Percentiles rank a stretch among this genome's conserved stretches.
phyloP scores from a whole-genome alignment of 768 basidiomycete species.

The Tephrocybe sp. region DNA sequence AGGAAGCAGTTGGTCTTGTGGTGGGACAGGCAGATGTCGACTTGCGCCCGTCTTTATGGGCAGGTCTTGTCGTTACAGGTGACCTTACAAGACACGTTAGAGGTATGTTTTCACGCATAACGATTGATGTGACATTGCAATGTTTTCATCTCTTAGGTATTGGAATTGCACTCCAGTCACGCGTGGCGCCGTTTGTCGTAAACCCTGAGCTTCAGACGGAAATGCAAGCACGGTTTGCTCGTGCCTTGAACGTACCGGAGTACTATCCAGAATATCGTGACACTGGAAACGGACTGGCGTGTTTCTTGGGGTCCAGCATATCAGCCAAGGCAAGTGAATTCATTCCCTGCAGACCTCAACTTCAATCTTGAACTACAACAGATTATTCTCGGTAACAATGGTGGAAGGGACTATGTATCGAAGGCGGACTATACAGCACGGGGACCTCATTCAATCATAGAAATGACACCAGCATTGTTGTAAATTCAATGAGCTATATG shows the following conservation, averaged over 20 bases:
- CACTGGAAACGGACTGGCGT: conserved; percentile 77
- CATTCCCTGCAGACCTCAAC: not conserved
- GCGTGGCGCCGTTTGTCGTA: conserved; percentile 61
- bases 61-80: conserved; percentile 80
- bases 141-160: conserved; percentile 44
- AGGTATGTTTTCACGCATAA: conserved; percentile 41
- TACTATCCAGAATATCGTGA: conserved; percentile 92
- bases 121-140: conserved; percentile 1
- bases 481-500: conserved; percentile 26
- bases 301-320: conserved; percentile 81
- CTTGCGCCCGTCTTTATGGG: conserved; percentile 72
- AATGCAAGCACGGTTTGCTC: conserved; percentile 65
- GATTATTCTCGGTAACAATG: conserved; percentile 74
- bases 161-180: conserved; percentile 67
- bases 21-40: conserved; percentile 63
- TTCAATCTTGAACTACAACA: conserved; percentile 25
- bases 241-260: conserved; percentile 72
- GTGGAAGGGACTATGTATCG: conserved; percentile 70
- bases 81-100: conserved; percentile 70
- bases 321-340: conserved; percentile 78
- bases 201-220: conserved; percentile 69
- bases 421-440: conserved; percentile 75
- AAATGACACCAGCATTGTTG: conserved; percentile 73
- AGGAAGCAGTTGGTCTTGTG: conserved; percentile 65
- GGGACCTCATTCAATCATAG: conserved; percentile 76